phyloP scores from a whole-genome alignment of 1,139 yeast genomes.

The Geotrichum siamense region DNA sequence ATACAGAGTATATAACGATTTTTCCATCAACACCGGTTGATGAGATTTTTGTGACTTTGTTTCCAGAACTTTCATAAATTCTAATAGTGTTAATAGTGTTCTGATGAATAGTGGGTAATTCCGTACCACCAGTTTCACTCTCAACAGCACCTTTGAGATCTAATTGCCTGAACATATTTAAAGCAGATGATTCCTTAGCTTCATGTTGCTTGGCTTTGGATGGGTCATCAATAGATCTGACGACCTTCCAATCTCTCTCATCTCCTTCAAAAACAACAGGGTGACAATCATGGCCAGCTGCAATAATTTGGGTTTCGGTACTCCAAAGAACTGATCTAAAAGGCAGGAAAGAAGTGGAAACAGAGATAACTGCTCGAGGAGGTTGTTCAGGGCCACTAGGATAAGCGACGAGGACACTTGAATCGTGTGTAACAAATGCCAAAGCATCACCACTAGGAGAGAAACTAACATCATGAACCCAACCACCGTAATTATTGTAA shows the following conservation, averaged over 20 bases:
- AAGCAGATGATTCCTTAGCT: constrained; percentile 70
- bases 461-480: constrained; percentile 90
- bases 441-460: constrained; percentile 71
- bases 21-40: constrained; percentile 86
- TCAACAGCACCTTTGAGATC: constrained; percentile 81
- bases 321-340: constrained; percentile 69
- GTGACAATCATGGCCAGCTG: constrained; percentile 91
- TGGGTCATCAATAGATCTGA: constrained; percentile 59
- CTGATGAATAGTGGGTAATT: constrained; percentile 76
- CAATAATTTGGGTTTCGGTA: constrained; percentile 58
- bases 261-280: constrained; percentile 78
- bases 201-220: constrained; percentile 43
- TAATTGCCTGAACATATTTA: constrained; percentile 91
- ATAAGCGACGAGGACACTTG: constrained; percentile 66
- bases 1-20: constrained; percentile 51
- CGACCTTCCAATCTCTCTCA: constrained; percentile 59
- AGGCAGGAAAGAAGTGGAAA: constrained; percentile 74
- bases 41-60: constrained; percentile 48
- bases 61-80: constrained; percentile 39
- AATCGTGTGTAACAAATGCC: constrained; percentile 76
- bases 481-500: constrained; percentile 68
- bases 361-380: constrained; percentile 40
- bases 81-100: constrained; percentile 74
- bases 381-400: constrained; percentile 66
- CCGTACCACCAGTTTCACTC: constrained; percentile 44